phyloP scores from a whole-genome alignment of 768 basidiomycete genomes.

The Lactarius akahatsu region DNA sequence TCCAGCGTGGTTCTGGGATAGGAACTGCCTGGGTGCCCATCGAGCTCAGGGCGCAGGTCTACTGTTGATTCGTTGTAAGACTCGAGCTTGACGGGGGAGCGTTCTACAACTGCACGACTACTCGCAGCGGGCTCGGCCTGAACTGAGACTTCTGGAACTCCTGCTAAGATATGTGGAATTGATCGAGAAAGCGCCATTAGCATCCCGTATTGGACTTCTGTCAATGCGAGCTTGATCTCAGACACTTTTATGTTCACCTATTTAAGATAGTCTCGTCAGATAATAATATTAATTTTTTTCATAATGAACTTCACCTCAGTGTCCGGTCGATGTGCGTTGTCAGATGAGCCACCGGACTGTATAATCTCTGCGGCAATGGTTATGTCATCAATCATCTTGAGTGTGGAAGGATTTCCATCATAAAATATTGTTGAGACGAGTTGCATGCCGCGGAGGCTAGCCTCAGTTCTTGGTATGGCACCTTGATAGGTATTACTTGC shows the following conservation, averaged over 20 bases:
- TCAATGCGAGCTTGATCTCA: conserved; percentile 80
- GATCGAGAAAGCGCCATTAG: conserved; percentile 65
- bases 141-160: conserved; percentile 44
- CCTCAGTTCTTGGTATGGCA: conserved; percentile 57
- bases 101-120: conserved; percentile 22
- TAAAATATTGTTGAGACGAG: conserved; percentile 65
- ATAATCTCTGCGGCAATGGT: conserved; percentile 65
- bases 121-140: conserved; percentile 34
- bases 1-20: conserved; percentile 67
- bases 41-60: conserved; percentile 63
- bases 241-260: conserved; percentile 75
- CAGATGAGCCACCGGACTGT: conserved; percentile 59
- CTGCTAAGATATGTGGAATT: conserved; percentile 63
- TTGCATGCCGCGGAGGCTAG: conserved; percentile 80
- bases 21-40: conserved; percentile 33
- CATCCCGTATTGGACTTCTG: conserved; percentile 77
- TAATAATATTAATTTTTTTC: conserved; percentile 2
- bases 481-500: conserved; percentile 74
- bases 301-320: conserved; percentile 55
- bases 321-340: conserved; percentile 59
- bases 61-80: conserved; percentile 25
- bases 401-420: conserved; percentile 47
- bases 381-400: conserved; percentile 94
- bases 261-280: conserved; percentile 5
- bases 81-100: conserved; percentile 29